These are phyloP conservation scores for Panus rudis DNA, from an alignment of 768 basidiomycete species.

Conservation along the genomic window DNA sequence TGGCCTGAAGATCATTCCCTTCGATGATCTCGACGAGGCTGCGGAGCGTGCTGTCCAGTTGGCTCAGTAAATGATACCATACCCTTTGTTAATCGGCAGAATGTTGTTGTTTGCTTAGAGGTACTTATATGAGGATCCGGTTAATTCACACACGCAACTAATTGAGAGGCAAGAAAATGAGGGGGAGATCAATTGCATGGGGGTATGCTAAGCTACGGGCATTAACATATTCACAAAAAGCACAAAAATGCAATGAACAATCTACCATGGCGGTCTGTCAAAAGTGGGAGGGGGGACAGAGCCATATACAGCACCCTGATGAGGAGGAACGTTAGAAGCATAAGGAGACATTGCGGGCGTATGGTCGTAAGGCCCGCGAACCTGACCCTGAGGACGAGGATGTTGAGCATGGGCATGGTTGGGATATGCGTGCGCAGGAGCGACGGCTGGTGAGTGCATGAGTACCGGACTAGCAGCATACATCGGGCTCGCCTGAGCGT, in stretches of 20 bases:
- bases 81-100: not conserved
- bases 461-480: conserved; percentile 65
- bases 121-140: conserved; percentile 10
- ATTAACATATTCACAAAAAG: conserved; percentile 5
- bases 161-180: conserved; percentile 7
- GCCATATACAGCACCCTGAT: conserved; percentile 30
- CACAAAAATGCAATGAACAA: conserved; percentile 11
- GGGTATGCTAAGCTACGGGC: conserved; percentile 15
- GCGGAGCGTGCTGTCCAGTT: conserved; percentile 74
- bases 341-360: conserved; percentile 14
- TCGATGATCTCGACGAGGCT: conserved; percentile 90
- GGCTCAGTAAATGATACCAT: conserved; percentile 29
- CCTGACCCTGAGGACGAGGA: conserved; percentile 31
- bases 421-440: not conserved
- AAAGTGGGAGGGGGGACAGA: conserved; percentile 35
- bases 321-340: conserved; percentile 17
- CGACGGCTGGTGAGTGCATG: conserved; percentile 36
- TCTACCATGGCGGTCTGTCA: conserved; percentile 46
- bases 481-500: conserved; percentile 32
- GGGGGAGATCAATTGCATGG: conserved; percentile 5
- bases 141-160: not conserved
- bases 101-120: not conserved
- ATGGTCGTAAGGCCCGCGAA: conserved; percentile 23
- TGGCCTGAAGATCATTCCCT: conserved; percentile 88
- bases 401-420: conserved; percentile 4